Evolutionary conservation across 768 basidiomycete species (phyloP).

Genomic region (Russula olivacea): DNA sequence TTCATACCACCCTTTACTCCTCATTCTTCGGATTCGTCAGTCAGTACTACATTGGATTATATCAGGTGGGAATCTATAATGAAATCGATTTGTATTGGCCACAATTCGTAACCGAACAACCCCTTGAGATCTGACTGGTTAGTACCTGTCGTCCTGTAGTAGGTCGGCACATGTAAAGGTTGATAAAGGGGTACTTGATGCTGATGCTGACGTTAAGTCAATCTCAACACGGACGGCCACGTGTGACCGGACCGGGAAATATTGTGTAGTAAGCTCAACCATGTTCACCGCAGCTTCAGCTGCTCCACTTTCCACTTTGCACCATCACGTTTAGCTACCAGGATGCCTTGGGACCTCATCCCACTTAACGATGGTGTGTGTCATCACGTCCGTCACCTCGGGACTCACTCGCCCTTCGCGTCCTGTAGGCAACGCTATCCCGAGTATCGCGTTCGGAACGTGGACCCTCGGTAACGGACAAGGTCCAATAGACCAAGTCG

Average conservation of each 20-base stretch:
- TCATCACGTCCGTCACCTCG: not conserved
- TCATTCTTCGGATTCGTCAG: not conserved
- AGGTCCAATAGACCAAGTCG: constrained; percentile 46
- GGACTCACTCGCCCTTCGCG: not conserved
- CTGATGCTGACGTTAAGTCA: not conserved
- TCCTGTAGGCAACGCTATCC: constrained; percentile 40
- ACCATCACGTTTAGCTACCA: constrained; percentile 9
- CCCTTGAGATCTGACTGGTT: not conserved
- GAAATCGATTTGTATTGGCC: not conserved
- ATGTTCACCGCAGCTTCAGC: not conserved
- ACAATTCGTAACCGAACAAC: not conserved
- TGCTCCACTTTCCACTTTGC: not conserved
- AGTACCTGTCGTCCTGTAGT: no score
- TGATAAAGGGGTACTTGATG: not conserved
- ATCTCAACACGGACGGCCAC: not conserved
- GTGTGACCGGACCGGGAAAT: not conserved
- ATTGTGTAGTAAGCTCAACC: not conserved
- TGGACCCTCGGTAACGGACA: constrained; percentile 59
- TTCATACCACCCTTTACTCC: not conserved
- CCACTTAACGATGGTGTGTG: constrained; percentile 53
- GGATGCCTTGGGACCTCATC: constrained; percentile 58
- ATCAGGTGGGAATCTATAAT: not conserved
- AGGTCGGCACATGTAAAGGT: not conserved
- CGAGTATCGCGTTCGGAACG: constrained; percentile 56
- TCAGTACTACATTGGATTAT: not conserved